Conservation (phyloP, 2,329 filamentous ascomycete genomes). For the Apiospora arundinis region DNA sequence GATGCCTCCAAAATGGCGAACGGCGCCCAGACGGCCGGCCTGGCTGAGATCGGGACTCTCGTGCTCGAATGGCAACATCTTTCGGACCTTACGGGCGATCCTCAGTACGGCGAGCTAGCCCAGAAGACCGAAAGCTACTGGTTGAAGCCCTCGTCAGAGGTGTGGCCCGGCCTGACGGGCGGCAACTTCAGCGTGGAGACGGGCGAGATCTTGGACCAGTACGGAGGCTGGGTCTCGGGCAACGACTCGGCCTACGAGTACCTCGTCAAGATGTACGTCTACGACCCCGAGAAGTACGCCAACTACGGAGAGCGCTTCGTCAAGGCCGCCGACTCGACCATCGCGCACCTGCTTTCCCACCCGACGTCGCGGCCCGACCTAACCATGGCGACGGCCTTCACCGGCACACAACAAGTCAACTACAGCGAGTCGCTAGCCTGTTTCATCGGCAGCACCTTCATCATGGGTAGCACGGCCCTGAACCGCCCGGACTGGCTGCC, state of each 20-base stretch:
- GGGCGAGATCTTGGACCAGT: conserved; percentile 19
- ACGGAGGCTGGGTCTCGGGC: conserved; percentile 38
- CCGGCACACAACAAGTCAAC: conserved; percentile 36
- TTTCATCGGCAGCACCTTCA: conserved; percentile 75
- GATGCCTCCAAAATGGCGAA: not conserved
- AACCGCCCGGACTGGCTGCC: conserved; percentile 58
- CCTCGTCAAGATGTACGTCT: conserved; percentile 68
- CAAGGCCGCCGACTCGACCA: conserved; percentile 61
- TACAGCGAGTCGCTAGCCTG: conserved; percentile 67
- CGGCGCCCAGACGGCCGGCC: conserved; percentile 6
- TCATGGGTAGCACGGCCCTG: conserved; percentile 69
- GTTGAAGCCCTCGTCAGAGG: conserved; percentile 71
- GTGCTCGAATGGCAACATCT: conserved; percentile 43
- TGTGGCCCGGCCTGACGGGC: conserved; percentile 70
- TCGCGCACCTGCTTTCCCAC: conserved; percentile 68
- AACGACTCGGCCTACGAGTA: conserved; percentile 57
- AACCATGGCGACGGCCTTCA: conserved; percentile 34
- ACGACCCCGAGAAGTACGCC: conserved; percentile 62
- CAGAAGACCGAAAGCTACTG: conserved; percentile 21
- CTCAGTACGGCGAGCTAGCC: conserved; percentile 59
- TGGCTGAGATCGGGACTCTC: conserved; percentile 17
- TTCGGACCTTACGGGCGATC: conserved; percentile 73
- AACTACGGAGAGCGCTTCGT: conserved; percentile 46
- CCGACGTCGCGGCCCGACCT: conserved; percentile 58
- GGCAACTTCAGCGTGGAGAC: conserved; percentile 38